These are phyloP conservation scores for Mesembryanthemum crystallinum DNA, from an alignment of 148 eudicot species.

Conservation along the genomic window DNA sequence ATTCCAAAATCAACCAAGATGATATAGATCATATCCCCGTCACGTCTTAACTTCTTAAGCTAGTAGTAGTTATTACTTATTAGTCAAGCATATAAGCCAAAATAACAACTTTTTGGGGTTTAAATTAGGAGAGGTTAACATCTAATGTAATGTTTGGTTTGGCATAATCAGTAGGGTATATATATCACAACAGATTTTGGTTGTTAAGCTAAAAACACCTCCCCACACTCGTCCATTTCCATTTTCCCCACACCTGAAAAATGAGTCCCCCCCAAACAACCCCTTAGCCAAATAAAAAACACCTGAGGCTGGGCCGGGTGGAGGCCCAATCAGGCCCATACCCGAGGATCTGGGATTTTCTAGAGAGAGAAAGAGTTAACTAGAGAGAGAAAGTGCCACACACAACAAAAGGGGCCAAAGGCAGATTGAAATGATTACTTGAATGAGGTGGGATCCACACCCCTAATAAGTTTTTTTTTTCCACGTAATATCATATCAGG, in stretches of 20 bases:
- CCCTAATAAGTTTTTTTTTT: too few relatives aligned
- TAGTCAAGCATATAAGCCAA: slow-evolving; percentile 16
- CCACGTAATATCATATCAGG: too few relatives aligned
- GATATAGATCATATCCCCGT: too few relatives aligned
- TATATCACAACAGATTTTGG: background rate
- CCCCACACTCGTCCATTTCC: too few relatives aligned
- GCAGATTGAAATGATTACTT: slow-evolving; percentile 28
- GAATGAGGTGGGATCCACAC: slow-evolving; percentile 26
- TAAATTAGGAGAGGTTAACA: slow-evolving; percentile 9
- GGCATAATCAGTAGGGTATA: slow-evolving; percentile 22
- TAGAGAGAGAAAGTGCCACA: slow-evolving; percentile 12
- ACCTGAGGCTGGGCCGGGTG: slow-evolving; percentile 21
- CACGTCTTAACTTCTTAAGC: too few relatives aligned
- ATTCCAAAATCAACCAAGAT: too few relatives aligned
- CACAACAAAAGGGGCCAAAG: slow-evolving; percentile 29
- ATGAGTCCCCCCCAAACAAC: background rate
- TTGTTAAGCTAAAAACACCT: background rate
- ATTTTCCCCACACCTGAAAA: too few relatives aligned
- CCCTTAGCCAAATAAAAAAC: background rate
- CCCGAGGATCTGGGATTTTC: background rate
- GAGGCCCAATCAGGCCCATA: slow-evolving; percentile 37
- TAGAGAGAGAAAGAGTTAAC: background rate
- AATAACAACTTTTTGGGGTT: slow-evolving; percentile 12
- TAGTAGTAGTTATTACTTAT: background rate
- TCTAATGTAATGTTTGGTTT: slow-evolving; percentile 18